phyloP scores from a whole-genome alignment of 345 rosid species.

The Trapa bicornis region DNA sequence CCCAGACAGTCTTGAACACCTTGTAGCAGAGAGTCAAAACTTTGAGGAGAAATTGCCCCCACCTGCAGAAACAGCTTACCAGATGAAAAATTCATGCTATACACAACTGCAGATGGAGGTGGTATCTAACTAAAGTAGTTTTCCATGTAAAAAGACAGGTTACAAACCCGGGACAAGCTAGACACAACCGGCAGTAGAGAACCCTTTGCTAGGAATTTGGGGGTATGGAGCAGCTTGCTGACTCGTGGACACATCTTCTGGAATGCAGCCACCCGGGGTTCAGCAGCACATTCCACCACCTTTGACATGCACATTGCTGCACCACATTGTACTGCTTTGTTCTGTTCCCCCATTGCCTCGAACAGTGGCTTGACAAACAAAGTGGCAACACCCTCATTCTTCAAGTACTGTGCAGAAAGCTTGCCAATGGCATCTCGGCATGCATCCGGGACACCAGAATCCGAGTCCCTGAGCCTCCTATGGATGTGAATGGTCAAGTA shows the following conservation, averaged over 20 bases:
- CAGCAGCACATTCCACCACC: slow-evolving; percentile 70
- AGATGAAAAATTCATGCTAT: neutral
- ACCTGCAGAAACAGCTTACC: slow-evolving; percentile 35
- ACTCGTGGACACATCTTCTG: slow-evolving; percentile 85
- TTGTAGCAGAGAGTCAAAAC: slow-evolving; percentile 66
- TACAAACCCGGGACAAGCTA: slow-evolving; percentile 67
- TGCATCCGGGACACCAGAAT: slow-evolving; percentile 87
- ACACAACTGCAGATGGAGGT: neutral
- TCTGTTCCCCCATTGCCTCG: slow-evolving; percentile 98
- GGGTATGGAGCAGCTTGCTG: slow-evolving; percentile 74
- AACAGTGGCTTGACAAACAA: slow-evolving; percentile 78
- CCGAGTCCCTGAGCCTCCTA: slow-evolving; percentile 63
- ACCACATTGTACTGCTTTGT: slow-evolving; percentile 76
- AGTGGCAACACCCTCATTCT: slow-evolving; percentile 46
- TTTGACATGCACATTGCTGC: slow-evolving; percentile 84
- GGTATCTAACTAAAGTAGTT: neutral
- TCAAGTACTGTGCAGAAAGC: slow-evolving; percentile 55
- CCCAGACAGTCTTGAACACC: slow-evolving; percentile 79
- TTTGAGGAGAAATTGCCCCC: slow-evolving; percentile 81
- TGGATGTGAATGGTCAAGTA: neutral
- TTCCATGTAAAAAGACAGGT: neutral
- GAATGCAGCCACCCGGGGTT: slow-evolving; percentile 44
- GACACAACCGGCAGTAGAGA: slow-evolving; percentile 71
- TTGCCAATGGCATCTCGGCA: slow-evolving; percentile 80
- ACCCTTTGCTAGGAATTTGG: slow-evolving; percentile 69